Evolutionary conservation across 2,329 filamentous ascomycete species (phyloP), one percentile per base, ranked within the genome.

Genomic region (Chrysosporium keratinophilum): DNA sequence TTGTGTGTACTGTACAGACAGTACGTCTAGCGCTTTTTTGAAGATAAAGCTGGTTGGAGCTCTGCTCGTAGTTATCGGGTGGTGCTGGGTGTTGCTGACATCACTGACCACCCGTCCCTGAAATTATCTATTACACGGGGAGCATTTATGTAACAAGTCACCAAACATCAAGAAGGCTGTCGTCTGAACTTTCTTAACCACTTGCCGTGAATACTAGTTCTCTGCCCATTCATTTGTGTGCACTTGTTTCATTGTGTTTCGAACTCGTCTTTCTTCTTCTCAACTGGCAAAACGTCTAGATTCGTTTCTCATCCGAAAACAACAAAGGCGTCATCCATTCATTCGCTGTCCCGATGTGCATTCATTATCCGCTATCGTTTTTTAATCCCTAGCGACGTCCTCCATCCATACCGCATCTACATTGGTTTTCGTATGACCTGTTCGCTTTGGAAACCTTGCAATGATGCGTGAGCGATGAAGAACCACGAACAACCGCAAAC

Each of bases 381-480:
- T 6, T 39, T n/a, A 9, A 20, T 23, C 23, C 23, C 23, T 28
- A 28, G 23, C 23, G 23, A 28, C 23, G 7, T 28, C 3, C 23
- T 28, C 23, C 23, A 28, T 28, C 23, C 23, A 3, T 20, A 23
- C 33, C 34, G 17, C 12, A 47, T 23, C 12, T 1, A 37, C 12
- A 14, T n/a, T 34, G 12, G 23, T 28, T 28, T 28, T 28, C 23
- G 23, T 28, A 28, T 28, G 12, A 40, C 15, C 12, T 17, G 11
- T 40, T 40, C 11, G 12, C 15, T 3, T 14, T 40, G 12, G 12
- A 40, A 17, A 3, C 37, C 19, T 23, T 42, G 42, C 55, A 57
- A 58, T 50, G 50, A 60, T 64, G 62, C 58, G 55, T 63, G 58
- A 60, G 59, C 61, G 58, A 65, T 65, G 64, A 60, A 62, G 56